A percentile compares a stretch with the other conserved stretches of the same genome.
These are phyloP conservation scores for Margaritispora aquatica DNA, from an alignment of 495 filamentous ascomycete genomes.

Conservation along the genomic window DNA sequence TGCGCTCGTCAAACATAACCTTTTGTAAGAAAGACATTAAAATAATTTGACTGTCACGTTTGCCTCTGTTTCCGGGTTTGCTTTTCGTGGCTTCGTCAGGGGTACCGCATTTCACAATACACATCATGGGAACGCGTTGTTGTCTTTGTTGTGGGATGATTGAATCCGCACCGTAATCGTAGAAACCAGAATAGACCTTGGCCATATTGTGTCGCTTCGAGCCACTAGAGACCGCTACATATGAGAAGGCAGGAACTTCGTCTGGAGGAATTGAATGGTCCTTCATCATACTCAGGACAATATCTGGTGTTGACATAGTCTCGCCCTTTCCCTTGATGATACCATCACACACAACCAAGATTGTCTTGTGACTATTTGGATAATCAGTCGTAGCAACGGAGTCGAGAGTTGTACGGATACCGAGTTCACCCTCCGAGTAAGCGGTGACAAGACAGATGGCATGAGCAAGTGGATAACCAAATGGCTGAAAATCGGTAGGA, in stretches of 20 bases:
- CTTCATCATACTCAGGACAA: conserved; percentile 88
- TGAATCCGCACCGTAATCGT: conserved; percentile 84
- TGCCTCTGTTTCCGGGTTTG: conserved; percentile 95
- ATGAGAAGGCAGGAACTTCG: conserved; percentile 84
- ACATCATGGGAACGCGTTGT: conserved; percentile 98
- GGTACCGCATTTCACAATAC: conserved; percentile 93
- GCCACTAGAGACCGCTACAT: conserved; percentile 92
- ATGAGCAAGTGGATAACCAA: conserved; percentile 91
- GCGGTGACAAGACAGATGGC: conserved; percentile 91
- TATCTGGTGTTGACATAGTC: conserved; percentile 79
- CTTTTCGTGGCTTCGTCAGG: conserved; percentile 71
- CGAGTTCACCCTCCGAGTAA: conserved; percentile 94
- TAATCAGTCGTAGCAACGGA: conserved; percentile 98
- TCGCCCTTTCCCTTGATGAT: conserved; percentile 97
- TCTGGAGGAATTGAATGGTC: conserved; percentile 73
- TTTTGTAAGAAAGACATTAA: conserved; percentile 99
- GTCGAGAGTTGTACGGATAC: conserved; percentile 88
- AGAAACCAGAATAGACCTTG: conserved; percentile 96
- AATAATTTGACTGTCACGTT: conserved; percentile 98
- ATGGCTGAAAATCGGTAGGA: conserved; percentile 94
- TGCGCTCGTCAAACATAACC: conserved; percentile 99
- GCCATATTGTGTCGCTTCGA: conserved; percentile 99
- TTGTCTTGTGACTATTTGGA: conserved; percentile 95
- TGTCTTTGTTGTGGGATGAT: conserved; percentile 79
- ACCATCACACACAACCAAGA: conserved; percentile 95